Evolutionary conservation across 1,284 basidiomycete species (phyloP).

Genomic region (Thelephora terrestris): DNA sequence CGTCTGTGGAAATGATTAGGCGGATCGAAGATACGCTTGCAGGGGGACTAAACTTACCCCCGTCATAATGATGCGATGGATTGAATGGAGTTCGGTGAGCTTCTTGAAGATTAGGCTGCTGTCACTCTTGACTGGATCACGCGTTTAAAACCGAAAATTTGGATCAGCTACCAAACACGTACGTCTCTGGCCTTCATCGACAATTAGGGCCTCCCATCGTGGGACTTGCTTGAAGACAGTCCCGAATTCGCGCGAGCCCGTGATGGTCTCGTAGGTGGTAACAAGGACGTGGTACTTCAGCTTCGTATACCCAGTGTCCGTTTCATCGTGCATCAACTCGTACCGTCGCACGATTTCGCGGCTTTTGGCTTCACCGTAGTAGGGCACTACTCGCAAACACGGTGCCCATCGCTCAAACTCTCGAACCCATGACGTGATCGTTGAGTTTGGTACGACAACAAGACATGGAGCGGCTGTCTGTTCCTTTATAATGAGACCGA

Average conservation of each 20-base stretch:
- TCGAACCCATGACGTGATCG: conserved; percentile 77
- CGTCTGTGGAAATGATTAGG: conserved; percentile 40
- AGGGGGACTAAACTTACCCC: conserved; percentile 40
- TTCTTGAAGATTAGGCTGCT: conserved; percentile 74
- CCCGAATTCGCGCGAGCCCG: conserved; percentile 54
- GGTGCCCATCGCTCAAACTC: conserved; percentile 94
- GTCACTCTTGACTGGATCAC: conserved; percentile 66
- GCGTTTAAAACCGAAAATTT: background rate
- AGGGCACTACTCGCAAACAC: conserved; percentile 69
- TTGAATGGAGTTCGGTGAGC: conserved; percentile 68
- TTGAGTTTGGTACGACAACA: conserved; percentile 91
- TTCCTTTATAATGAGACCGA: conserved; percentile 64
- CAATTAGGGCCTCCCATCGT: conserved; percentile 87
- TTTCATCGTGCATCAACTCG: conserved; percentile 62
- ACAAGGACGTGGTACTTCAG: conserved; percentile 79
- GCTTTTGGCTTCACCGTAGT: conserved; percentile 70
- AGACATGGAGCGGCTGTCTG: conserved; percentile 68
- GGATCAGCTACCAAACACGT: conserved; percentile 24
- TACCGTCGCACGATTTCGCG: conserved; percentile 76
- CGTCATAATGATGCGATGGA: conserved; percentile 87
- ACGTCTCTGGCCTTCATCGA: conserved; percentile 92
- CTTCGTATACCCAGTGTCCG: conserved; percentile 30
- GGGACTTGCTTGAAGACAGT: conserved; percentile 69
- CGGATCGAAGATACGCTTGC: background rate
- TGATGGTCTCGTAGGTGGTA: conserved; percentile 81